phyloP scores from a whole-genome alignment of 208 protist species.

The Crithidia bombi region DNA sequence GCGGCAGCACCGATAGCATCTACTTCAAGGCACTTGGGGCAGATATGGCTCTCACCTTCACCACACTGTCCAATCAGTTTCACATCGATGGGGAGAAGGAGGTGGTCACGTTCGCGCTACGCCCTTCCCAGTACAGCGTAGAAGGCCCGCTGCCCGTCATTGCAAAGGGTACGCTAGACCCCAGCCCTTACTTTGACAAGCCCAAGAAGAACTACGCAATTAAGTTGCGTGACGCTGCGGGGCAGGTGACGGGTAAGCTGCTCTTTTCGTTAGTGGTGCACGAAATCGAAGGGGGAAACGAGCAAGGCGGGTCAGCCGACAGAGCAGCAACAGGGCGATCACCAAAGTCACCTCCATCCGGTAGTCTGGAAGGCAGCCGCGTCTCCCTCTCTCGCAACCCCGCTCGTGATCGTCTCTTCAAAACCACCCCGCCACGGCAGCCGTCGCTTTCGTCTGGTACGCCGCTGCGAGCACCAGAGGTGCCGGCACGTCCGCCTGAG shows the following conservation, averaged over 20 bases:
- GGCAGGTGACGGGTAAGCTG: slow-evolving; percentile 76
- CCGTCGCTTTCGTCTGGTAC: background rate
- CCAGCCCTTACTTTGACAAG: slow-evolving; percentile 64
- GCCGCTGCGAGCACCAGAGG: background rate
- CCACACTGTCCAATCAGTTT: slow-evolving; percentile 22
- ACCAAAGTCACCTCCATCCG: background rate
- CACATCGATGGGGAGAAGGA: slow-evolving; percentile 47
- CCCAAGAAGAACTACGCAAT: slow-evolving; percentile 88
- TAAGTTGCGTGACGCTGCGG: slow-evolving; percentile 72
- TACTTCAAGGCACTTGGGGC: slow-evolving; percentile 60
- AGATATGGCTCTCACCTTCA: slow-evolving; percentile 73
- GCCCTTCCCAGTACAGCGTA: slow-evolving; percentile 52
- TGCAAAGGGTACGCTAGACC: slow-evolving; percentile 83
- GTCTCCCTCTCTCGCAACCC: slow-evolving; percentile 9
- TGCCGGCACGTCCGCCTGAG: background rate
- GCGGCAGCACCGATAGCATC: slow-evolving; percentile 33
- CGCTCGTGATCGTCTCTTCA: slow-evolving; percentile 20
- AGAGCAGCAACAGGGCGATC: background rate
- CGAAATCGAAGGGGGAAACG: slow-evolving; percentile 31
- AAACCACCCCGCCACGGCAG: slow-evolving; percentile 9
- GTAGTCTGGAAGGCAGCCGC: background rate
- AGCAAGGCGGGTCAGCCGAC: background rate
- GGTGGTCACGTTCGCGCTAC: slow-evolving; percentile 74
- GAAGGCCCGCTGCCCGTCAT: slow-evolving; percentile 54
- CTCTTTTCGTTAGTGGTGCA: slow-evolving; percentile 71